Evolutionary conservation across 805 yeast genomes (phyloP).

Genomic region (Teunomyces cretensis): DNA sequence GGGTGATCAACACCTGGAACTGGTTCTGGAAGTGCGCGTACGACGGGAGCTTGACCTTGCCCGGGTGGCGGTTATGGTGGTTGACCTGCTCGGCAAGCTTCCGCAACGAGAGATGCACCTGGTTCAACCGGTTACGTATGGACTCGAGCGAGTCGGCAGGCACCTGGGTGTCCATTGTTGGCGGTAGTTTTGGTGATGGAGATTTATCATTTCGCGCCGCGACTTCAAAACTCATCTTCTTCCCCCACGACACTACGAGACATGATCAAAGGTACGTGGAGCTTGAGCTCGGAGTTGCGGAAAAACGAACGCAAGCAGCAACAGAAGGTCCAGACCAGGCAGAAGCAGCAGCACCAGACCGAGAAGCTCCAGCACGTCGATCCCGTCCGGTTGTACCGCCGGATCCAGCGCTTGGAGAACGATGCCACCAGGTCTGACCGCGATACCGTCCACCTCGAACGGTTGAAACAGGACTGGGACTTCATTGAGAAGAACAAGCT

Average conservation of each 20-base stretch:
- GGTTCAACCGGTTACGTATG: conserved; percentile 40
- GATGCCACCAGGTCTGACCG: conserved; percentile 11
- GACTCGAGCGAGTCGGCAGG: conserved; percentile 42
- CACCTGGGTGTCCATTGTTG: conserved; percentile 14
- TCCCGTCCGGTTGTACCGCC: conserved; percentile 35
- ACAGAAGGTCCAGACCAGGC: conserved; percentile 34
- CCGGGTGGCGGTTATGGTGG: conserved; percentile 35
- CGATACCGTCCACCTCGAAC: conserved; percentile 20
- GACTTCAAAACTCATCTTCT: background rate
- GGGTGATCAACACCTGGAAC: conserved; percentile 78
- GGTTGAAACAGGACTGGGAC: conserved; percentile 40
- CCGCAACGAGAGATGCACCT: conserved; percentile 40
- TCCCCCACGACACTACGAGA: background rate
- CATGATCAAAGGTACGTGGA: conserved; percentile 29
- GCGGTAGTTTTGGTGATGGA: too few species aligned
- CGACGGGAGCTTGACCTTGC: conserved; percentile 37
- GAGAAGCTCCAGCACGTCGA: conserved; percentile 27
- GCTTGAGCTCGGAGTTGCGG: conserved; percentile 38
- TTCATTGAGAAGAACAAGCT: conserved; percentile 35
- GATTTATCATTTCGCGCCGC: background rate
- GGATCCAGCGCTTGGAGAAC: conserved; percentile 29
- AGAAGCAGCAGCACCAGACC: conserved; percentile 29
- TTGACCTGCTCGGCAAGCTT: conserved; percentile 38
- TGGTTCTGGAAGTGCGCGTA: conserved; percentile 79
- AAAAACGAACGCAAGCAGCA: conserved; percentile 37